These are phyloP conservation scores for Malus hybrid DNA, from an alignment of 331 rosid genomes.

Conservation along the genomic window DNA sequence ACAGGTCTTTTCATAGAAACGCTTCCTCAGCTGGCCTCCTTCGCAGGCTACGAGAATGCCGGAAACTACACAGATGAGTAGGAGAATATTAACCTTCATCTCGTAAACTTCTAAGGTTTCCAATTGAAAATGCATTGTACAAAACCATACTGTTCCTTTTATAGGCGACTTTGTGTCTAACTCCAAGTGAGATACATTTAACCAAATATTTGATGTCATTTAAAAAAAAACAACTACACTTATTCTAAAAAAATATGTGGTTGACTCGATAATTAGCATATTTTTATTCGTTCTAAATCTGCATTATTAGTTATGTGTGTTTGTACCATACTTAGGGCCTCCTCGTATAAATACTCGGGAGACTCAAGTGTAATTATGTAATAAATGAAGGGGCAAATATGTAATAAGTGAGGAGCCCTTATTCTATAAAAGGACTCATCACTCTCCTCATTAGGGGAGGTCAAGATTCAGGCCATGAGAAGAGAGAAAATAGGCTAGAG, in stretches of 20 bases:
- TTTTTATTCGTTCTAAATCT: neutral
- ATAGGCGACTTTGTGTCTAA: neutral
- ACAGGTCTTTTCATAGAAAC: constrained; percentile 31
- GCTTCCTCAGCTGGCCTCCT: constrained; percentile 2
- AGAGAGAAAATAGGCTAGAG: no score
- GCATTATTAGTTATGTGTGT: neutral
- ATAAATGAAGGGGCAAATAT: no score
- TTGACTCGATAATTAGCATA: neutral
- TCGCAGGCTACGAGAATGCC: neutral
- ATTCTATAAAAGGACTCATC: no score
- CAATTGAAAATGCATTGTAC: neutral
- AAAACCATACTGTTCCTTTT: neutral
- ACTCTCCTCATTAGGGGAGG: no score
- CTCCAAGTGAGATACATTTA: neutral
- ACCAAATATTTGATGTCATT: neutral
- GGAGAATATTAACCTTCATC: neutral
- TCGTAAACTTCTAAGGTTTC: neutral
- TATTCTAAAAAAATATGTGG: no score
- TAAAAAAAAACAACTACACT: neutral
- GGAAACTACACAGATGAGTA: neutral
- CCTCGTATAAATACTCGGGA: no score
- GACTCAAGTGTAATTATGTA: no score
- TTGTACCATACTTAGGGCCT: no score
- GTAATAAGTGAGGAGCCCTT: no score
- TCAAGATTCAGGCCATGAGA: no score